A percentile compares a stretch with the other conserved stretches of the same genome.
Conservation (phyloP, 2,329 filamentous ascomycete species). For the Aspergillus latus region DNA sequence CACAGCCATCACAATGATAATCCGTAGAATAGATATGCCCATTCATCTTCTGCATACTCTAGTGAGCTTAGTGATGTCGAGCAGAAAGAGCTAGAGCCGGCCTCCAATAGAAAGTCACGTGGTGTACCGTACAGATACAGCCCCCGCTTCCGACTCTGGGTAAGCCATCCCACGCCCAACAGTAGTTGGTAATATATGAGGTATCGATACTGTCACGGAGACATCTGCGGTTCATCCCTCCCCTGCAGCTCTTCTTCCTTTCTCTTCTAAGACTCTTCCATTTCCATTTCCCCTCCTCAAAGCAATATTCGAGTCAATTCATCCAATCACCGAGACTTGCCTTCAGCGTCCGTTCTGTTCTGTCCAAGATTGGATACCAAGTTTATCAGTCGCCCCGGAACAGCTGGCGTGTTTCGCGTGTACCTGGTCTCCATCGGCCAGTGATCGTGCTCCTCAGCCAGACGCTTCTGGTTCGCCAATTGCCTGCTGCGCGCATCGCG, state of each 20-base stretch:
- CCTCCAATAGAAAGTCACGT: constrained; percentile 14
- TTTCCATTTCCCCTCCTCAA: constrained; percentile 9
- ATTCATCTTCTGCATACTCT: background rate
- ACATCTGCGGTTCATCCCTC: constrained; percentile 5
- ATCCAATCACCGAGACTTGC: constrained; percentile 12
- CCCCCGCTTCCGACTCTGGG: background rate
- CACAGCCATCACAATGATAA: background rate
- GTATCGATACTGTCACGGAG: constrained; percentile 6
- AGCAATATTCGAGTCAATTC: constrained; percentile 12
- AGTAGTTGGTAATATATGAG: background rate
- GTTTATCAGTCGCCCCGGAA: constrained; percentile 3
- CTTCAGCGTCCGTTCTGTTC: background rate
- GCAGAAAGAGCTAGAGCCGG: background rate
- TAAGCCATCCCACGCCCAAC: background rate
- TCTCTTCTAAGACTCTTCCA: background rate
- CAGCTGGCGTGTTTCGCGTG: constrained; percentile 20
- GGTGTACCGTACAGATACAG: constrained; percentile 14
- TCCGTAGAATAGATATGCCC: background rate
- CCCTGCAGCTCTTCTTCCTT: constrained; percentile 10
- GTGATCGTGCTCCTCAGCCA: constrained; percentile 26
- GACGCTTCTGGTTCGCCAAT: constrained; percentile 42
- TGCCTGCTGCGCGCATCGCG: constrained; percentile 30
- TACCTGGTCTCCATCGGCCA: constrained; percentile 21
- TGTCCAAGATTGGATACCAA: constrained; percentile 8
- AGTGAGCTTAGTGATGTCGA: background rate